phyloP scores from a whole-genome alignment of 176 grass and related monocot genomes.

The Urochloa ruziziensis region DNA sequence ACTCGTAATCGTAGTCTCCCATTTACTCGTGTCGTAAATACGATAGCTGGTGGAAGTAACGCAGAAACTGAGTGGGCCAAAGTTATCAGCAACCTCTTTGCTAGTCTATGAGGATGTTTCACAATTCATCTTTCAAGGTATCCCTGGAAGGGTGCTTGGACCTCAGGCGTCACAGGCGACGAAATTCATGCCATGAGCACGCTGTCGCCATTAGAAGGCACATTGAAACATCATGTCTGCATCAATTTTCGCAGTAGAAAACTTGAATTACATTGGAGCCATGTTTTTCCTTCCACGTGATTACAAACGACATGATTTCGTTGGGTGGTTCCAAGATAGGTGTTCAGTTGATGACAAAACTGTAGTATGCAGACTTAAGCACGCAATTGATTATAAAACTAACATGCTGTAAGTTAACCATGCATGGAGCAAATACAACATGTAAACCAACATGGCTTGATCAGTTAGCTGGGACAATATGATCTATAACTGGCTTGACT shows the following conservation, averaged over 20 bases:
- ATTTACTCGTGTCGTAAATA: too few species aligned
- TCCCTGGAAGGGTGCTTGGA: neutral
- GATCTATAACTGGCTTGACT: slow-evolving; percentile 1
- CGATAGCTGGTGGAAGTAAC: too few species aligned
- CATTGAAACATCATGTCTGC: neutral
- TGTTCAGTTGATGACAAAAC: slow-evolving; percentile 22
- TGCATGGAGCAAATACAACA: slow-evolving; percentile 9
- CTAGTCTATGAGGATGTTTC: too few species aligned
- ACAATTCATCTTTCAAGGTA: neutral
- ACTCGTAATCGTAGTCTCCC: too few species aligned
- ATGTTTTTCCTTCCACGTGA: neutral
- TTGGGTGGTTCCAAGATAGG: neutral
- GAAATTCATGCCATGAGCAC: neutral
- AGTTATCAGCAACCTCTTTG: too few species aligned
- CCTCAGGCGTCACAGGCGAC: too few species aligned
- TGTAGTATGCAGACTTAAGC: slow-evolving; percentile 9
- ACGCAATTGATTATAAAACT: neutral
- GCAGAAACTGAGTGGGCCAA: too few species aligned
- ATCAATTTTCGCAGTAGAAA: neutral
- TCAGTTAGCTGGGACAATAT: neutral
- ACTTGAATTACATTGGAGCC: too few species aligned
- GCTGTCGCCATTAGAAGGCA: neutral
- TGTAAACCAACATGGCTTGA: slow-evolving; percentile 11
- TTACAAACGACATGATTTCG: neutral
- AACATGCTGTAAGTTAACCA: slow-evolving; percentile 25